Evolutionary conservation across 2,329 filamentous ascomycete genomes (phyloP).

Genomic region (Scedosporium minutisporum): DNA sequence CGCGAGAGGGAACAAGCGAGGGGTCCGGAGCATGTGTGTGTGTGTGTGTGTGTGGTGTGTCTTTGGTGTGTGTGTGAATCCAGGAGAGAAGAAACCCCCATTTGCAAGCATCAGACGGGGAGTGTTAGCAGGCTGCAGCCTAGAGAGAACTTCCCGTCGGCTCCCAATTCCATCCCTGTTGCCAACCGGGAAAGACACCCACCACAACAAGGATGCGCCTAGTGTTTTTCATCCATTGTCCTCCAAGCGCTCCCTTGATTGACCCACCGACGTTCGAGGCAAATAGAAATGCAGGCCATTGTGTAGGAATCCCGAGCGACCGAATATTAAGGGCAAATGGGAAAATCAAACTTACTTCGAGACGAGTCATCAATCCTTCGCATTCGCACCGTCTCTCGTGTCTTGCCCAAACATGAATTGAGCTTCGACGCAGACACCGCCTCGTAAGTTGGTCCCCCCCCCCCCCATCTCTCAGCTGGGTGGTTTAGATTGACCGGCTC

Average conservation of each 20-base stretch:
- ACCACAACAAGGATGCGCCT: too few species aligned
- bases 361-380: too few species aligned
- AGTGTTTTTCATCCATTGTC: too few species aligned
- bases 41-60: too few species aligned
- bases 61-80: too few species aligned
- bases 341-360: too few species aligned
- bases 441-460: not conserved
- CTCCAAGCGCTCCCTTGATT: too few species aligned
- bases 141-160: not conserved
- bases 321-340: too few species aligned
- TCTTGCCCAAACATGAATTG: not conserved
- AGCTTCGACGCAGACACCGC: not conserved
- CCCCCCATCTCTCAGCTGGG: constrained; percentile 2
- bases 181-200: not conserved
- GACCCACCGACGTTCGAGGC: too few species aligned
- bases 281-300: too few species aligned
- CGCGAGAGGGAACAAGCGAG: not conserved
- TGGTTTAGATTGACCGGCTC: constrained; percentile 5
- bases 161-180: not conserved
- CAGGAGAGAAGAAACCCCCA: not conserved
- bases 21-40: not conserved
- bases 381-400: too few species aligned
- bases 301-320: too few species aligned
- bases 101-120: not conserved
- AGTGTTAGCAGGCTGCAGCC: not conserved